These are phyloP conservation scores for Dinochytrium kinnereticum DNA, from an alignment of 371 early-diverging fungal species.

Conservation along the genomic window DNA sequence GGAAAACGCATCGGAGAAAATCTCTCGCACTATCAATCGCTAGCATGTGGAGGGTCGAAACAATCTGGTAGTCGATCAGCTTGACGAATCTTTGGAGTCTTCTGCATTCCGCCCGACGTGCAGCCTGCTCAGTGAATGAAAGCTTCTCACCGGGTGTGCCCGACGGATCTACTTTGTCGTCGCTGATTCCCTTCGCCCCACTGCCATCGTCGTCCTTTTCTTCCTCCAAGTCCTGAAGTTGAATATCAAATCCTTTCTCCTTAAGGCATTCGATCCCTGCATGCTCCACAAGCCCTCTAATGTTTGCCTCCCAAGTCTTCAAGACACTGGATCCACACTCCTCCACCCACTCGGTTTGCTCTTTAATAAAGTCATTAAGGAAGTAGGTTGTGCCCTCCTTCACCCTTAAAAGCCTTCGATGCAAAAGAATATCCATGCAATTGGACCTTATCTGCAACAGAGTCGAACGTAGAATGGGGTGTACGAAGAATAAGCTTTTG, in stretches of 20 bases:
- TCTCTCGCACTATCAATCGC: slow-evolving; percentile 50
- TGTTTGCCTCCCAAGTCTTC: slow-evolving; percentile 41
- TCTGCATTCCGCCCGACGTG: slow-evolving; percentile 56
- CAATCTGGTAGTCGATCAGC: slow-evolving; percentile 58
- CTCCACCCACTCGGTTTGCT: slow-evolving; percentile 52
- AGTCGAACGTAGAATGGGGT: slow-evolving; percentile 49
- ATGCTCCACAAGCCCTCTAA: slow-evolving; percentile 45
- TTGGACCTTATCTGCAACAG: slow-evolving; percentile 40
- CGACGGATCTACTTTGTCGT: not conserved
- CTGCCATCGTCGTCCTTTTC: slow-evolving; percentile 21
- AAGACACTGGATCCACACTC: slow-evolving; percentile 28
- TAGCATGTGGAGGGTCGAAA: slow-evolving; percentile 53
- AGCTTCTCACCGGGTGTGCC: slow-evolving; percentile 31
- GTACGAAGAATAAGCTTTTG: slow-evolving; percentile 51
- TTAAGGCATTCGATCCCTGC: slow-evolving; percentile 52
- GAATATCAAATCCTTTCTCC: slow-evolving; percentile 55
- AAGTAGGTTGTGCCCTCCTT: slow-evolving; percentile 42
- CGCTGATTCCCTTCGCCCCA: not conserved
- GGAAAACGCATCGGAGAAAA: slow-evolving; percentile 45
- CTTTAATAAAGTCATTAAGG: slow-evolving; percentile 50
- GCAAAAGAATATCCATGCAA: slow-evolving; percentile 39
- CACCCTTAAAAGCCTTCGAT: slow-evolving; percentile 38
- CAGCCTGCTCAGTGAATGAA: slow-evolving; percentile 64
- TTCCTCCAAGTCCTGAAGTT: slow-evolving; percentile 26
- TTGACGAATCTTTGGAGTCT: slow-evolving; percentile 60